Base-by-base conservation (phyloP, 192 early-diverging fungal species). In the Geranomyces michiganensis region DNA sequence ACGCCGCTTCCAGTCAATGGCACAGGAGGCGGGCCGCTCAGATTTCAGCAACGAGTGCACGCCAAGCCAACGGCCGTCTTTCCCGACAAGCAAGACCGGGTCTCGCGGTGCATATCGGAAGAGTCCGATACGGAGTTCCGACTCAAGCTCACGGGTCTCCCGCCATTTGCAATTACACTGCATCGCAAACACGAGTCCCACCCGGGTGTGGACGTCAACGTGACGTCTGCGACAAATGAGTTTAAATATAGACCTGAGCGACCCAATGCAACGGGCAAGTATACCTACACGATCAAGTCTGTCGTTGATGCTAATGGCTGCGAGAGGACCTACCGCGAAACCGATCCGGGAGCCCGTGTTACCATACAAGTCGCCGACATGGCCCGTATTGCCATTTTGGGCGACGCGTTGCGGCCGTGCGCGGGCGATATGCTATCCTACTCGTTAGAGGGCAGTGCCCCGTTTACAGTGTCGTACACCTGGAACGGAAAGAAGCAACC, bases 351-450 rank as follows among this genome's bases (percentile, higher is more conserved):
- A 4, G 29, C 68, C 30, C 44, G 47, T 1, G 70, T 74, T 7
- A 46, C 26, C 7, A 60, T 85, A 21, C 68, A 70, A 26, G 82
- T 84, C n/a, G 68, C 80, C 46, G 84, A 87, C 62, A 73, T 80
- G 29, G 78, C 84, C 0, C 67, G 72, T 15, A 84, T 87, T 36
- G 64, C 79, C 7, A 36, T 78, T 7, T 75, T 67, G 41, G 56
- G 68, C 0, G 65, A 51, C 22, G 21, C 21, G 33, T 7, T 24
- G 0, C 41, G 44, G 27, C 21, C 41, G 30, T 90, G 90, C 36
- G 79, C 86, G 6, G 90, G 90, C 48, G 89, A 90, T 56, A 78
- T 91, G 27, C 67, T 92, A 26, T 71, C 85, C 14, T 91, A 88
- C 59, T 82, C 86, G 22, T 65, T 92, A 56, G 85, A 88, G 53